Evolutionary conservation across 495 filamentous ascomycete genomes (phyloP).

Genomic region (Penicillium daleae): DNA sequence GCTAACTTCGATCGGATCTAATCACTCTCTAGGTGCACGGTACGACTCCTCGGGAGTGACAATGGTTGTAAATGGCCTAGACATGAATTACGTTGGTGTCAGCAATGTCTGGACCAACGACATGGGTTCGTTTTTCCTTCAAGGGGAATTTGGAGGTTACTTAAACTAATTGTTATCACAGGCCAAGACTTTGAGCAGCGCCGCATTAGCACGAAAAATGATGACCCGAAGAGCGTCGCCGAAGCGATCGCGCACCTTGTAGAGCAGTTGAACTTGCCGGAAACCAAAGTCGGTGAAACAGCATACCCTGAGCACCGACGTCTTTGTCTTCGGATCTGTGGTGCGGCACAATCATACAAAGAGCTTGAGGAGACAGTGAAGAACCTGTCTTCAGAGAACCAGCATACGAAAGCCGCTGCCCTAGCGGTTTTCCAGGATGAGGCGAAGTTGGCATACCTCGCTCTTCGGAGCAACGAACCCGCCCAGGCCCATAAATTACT

Average conservation of each 20-base stretch:
- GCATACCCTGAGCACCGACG: slow-evolving; percentile 72
- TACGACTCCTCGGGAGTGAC: slow-evolving; percentile 64
- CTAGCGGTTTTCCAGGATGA: slow-evolving; percentile 76
- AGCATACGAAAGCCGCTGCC: slow-evolving; percentile 81
- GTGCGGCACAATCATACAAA: slow-evolving; percentile 65
- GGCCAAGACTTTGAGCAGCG: slow-evolving; percentile 40
- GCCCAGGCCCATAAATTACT: slow-evolving; percentile 54
- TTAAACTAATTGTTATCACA: slow-evolving; percentile 32
- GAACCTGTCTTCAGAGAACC: slow-evolving; percentile 57
- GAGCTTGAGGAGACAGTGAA: slow-evolving; percentile 66
- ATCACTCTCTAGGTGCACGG: slow-evolving; percentile 60
- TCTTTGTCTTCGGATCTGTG: slow-evolving; percentile 78
- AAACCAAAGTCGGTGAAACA: slow-evolving; percentile 59
- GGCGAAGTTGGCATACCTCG: slow-evolving; percentile 55
- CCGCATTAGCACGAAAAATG: slow-evolving; percentile 30
- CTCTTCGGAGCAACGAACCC: slow-evolving; percentile 47
- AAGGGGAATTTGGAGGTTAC: background rate
- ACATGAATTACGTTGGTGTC: slow-evolving; percentile 86
- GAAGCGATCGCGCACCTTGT: slow-evolving; percentile 57
- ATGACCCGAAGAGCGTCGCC: slow-evolving; percentile 40
- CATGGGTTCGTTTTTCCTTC: slow-evolving; percentile 55
- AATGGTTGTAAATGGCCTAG: slow-evolving; percentile 75
- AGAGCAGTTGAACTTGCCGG: slow-evolving; percentile 49
- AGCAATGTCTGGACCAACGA: slow-evolving; percentile 78
- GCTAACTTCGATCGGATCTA: slow-evolving; percentile 20